Base-by-base conservation (phyloP, 1,139 yeast genomes). In the Sugiyamaella grinbergsii region DNA sequence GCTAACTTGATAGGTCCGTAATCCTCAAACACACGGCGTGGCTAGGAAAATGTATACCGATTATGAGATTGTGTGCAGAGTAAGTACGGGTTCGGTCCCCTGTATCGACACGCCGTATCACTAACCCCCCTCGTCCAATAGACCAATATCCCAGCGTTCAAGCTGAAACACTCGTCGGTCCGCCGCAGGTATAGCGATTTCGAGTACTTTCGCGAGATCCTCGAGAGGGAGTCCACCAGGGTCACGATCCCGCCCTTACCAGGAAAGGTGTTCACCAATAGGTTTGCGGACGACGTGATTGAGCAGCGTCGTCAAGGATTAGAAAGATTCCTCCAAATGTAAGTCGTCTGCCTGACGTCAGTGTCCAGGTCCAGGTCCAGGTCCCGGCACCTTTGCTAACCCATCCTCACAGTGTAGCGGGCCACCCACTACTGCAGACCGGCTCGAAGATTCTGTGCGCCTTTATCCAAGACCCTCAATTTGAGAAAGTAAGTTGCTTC, bases 381-480 rank as follows among this genome's bases (percentile, higher is more conserved):
- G n/a, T n/a, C n/a, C n/a, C n/a, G n/a, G n/a, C n/a, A n/a, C n/a
- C n/a, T n/a, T 16, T n/a, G 31, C 39, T 29, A 23, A 37, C 38
- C n/a, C 28, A 8, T 19, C n/a, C 5, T 23, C 13, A 10, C 38
- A 68, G 71, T 23, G 95, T 93, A 10, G 95, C 95, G 16, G 95
- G 96, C 7, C 98, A 93, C 67, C 98, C 98, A 1, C 71, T 93
- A 55, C 71, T 93, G 53, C 98, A 93, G 69, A 87, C 96, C 0
- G 95, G 96, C 0, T 82, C 93, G n/a, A 80, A 81, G 58, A 81
- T 87, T 0, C 75, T 93, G 58, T 83, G 85, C 53, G 85, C 91
- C 45, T 93, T 93, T 63, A 82, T 93, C 49, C 97, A 91, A 68
- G 93, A 88, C 62, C 95, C 90, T 6, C 76, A 74, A 47, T 88